These are phyloP conservation scores for Xanthoconium stramineum DNA, from an alignment of 768 basidiomycete species.

Conservation along the genomic window DNA sequence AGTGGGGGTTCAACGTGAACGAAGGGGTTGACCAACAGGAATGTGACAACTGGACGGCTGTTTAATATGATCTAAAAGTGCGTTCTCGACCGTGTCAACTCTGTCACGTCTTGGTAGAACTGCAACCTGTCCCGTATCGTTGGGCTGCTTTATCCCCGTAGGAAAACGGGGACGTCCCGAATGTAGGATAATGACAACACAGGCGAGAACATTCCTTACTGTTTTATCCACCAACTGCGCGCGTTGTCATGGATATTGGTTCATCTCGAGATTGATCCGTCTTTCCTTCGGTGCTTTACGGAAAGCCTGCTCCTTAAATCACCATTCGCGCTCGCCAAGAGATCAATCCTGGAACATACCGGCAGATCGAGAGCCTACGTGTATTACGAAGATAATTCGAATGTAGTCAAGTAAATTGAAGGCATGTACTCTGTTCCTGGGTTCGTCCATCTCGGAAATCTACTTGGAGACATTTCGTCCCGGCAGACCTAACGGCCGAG, in stretches of 20 bases:
- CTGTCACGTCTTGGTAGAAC: background rate
- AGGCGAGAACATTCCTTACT: background rate
- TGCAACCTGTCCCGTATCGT: background rate
- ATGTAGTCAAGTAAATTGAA: background rate
- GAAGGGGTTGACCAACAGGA: background rate
- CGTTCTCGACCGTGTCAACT: background rate
- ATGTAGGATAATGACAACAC: background rate
- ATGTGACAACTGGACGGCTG: background rate
- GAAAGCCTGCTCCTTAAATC: background rate
- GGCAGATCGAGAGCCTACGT: background rate
- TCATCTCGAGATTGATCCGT: background rate
- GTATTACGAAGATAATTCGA: background rate
- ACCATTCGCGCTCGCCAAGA: background rate
- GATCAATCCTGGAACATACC: background rate
- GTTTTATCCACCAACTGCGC: background rate
- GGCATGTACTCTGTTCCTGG: background rate
- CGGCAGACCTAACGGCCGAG: too few species aligned
- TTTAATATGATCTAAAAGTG: background rate
- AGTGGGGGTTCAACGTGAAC: background rate
- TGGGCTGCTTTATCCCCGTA: background rate
- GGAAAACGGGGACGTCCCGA: background rate
- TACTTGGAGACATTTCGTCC: background rate
- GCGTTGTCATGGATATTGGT: conserved; percentile 10
- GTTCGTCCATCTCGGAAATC: background rate
- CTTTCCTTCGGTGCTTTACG: background rate